Conservation (phyloP, 257 asterid genomes). For the Cynanchum wilfordii region DNA sequence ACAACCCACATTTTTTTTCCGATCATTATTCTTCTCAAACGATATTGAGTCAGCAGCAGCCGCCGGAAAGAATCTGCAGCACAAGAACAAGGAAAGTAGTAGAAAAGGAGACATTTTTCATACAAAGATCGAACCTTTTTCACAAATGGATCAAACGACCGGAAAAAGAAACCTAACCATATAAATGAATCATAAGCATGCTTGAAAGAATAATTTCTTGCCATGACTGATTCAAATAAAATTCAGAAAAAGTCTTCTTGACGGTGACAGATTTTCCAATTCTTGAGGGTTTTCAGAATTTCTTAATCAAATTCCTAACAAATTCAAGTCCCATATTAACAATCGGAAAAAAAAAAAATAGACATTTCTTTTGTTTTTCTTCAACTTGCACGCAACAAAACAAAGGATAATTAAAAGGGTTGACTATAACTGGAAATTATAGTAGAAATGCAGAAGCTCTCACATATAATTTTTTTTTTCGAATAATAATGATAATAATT, state of each 20-base stretch:
- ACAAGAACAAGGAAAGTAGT: constrained; percentile 1
- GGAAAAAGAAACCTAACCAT: not conserved
- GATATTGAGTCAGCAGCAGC: not conserved
- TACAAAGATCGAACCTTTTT: not conserved
- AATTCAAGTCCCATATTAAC: no score
- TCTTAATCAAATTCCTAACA: not conserved
- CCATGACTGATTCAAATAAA: constrained; percentile 8
- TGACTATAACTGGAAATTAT: not conserved
- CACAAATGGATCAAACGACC: not conserved
- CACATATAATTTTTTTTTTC: no score
- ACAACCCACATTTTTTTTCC: not conserved
- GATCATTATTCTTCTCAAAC: not conserved
- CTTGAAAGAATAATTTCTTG: not conserved
- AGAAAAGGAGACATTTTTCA: constrained; percentile 7
- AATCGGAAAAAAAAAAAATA: no score
- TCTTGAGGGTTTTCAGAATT: not conserved
- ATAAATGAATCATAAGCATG: not conserved
- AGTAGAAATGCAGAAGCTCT: not conserved
- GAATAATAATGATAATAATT: no score
- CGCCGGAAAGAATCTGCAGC: not conserved
- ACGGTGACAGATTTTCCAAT: not conserved
- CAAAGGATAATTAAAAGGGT: no score
- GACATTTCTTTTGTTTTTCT: no score
- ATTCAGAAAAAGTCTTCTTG: not conserved
- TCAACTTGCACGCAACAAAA: not conserved